Conservation (phyloP, 78 protist species). For the Dictyostelium intermedium region DNA sequence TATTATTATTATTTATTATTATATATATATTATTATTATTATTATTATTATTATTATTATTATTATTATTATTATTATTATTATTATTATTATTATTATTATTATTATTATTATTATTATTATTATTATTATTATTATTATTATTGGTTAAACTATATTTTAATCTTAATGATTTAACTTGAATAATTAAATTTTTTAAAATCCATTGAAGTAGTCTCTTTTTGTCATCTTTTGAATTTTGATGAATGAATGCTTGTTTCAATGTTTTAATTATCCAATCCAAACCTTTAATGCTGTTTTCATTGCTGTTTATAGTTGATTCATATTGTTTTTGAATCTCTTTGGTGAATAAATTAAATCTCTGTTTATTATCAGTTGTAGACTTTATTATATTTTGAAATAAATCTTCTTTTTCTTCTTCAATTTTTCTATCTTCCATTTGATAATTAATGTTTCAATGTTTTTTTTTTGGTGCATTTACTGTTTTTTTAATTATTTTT, state of each 20-base stretch:
- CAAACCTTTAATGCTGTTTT: background rate
- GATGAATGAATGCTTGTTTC: background rate
- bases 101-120: background rate
- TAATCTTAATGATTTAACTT: background rate
- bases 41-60: background rate
- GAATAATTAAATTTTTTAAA: background rate
- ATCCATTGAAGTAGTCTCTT: background rate
- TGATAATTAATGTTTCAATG: background rate
- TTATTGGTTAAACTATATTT: background rate
- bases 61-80: background rate
- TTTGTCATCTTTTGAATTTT: background rate
- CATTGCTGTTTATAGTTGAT: background rate
- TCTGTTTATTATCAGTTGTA: background rate
- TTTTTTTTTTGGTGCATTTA: background rate
- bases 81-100: background rate
- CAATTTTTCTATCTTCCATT: background rate
- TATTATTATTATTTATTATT: background rate
- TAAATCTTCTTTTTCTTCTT: background rate
- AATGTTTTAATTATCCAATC: background rate
- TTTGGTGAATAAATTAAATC: background rate
- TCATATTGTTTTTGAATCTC: constrained; percentile 2
- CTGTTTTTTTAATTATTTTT: background rate
- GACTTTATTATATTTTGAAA: background rate
- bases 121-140: background rate
- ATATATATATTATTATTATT: background rate